Base-by-base conservation (phyloP, 306 rosid genomes). In the Arachis hypogaea region DNA sequence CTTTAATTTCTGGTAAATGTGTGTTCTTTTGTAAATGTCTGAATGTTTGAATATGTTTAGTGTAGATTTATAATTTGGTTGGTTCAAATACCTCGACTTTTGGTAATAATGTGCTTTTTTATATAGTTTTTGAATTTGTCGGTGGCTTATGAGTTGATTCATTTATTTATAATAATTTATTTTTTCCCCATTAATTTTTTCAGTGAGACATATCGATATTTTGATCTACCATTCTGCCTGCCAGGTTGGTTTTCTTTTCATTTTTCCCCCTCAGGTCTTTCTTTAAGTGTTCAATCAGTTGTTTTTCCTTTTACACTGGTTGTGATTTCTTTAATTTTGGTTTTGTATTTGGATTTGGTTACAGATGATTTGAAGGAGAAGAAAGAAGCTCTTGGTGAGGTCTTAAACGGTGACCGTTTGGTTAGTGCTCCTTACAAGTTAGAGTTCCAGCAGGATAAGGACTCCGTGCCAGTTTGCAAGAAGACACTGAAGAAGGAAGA, bases 381-480 rank as follows among this genome's bases (percentile, higher is more conserved):
- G 66, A 89, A 85, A 78, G 96, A 93, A 84, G 96, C 98, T 59
- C 88, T 93, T 6, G 96, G 96, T 41, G 98, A 93, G 81, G 91
- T 93, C 1, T 78, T 93, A 71, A 89, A 89, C 66, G 98, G 98
- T n/a, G 97, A 93, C 81, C 89, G 94, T 9, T 82, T 93, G 47
- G 91, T 91, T 9, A 86, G 86, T 70, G 91, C 98, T 40, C 92
- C 98, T 1, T 93, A 91, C 83, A 60, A 76, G 9, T 90, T 93
- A 14, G 96, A 91, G 74, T 93, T 91, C 71, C 83, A 43, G 42
- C 76, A 41, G 11, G 86, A 88, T 46, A 93, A 91, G 66, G 90
- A 89, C 10, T 78, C 92, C 0, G 41, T 74, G 40, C 6, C n/a
- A 4, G 89, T 77, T 58, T 93, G 98, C 81, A 54, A 78, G 36